Percentiles rank a stretch among this genome's conserved stretches.
These are phyloP conservation scores for Suhomyces maxii DNA, from an alignment of 1,139 yeast species.

Conservation along the genomic window DNA sequence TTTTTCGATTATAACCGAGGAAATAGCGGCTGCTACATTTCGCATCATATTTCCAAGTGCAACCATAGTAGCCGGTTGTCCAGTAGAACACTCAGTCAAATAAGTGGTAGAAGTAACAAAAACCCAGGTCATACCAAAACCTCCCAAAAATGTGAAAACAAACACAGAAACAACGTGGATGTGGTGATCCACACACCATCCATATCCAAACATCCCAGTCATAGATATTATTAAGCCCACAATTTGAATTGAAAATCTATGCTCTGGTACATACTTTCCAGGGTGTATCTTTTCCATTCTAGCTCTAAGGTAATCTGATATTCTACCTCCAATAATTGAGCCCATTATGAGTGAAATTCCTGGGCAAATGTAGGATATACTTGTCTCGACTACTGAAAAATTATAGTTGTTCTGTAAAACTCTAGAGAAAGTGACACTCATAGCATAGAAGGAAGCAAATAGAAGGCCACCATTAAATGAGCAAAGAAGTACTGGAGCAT, in stretches of 20 bases:
- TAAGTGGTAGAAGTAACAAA: constrained; percentile 59
- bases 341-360: constrained; percentile 53
- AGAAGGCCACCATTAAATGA: constrained; percentile 52
- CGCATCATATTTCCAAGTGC: constrained; percentile 58
- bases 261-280: constrained; percentile 43
- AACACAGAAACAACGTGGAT: constrained; percentile 45
- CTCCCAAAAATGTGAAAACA: constrained; percentile 46
- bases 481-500: constrained; percentile 47
- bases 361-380: constrained; percentile 55
- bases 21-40: constrained; percentile 56
- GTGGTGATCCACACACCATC: constrained; percentile 52
- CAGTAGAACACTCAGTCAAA: constrained; percentile 52
- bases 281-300: constrained; percentile 25
- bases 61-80: constrained; percentile 55
- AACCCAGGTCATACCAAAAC: constrained; percentile 62
- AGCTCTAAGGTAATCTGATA: constrained; percentile 44
- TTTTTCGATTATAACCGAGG: constrained; percentile 48
- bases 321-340: constrained; percentile 50
- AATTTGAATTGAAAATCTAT: constrained; percentile 46
- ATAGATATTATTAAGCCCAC: constrained; percentile 47
- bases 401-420: constrained; percentile 38
- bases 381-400: constrained; percentile 36
- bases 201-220: constrained; percentile 52
- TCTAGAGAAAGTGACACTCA: constrained; percentile 51
- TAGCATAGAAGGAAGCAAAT: constrained; percentile 57